Percentiles rank a stretch among this genome's conserved stretches.
These are phyloP conservation scores for Mycena polygramma DNA, from an alignment of 768 basidiomycete genomes.

Conservation along the genomic window DNA sequence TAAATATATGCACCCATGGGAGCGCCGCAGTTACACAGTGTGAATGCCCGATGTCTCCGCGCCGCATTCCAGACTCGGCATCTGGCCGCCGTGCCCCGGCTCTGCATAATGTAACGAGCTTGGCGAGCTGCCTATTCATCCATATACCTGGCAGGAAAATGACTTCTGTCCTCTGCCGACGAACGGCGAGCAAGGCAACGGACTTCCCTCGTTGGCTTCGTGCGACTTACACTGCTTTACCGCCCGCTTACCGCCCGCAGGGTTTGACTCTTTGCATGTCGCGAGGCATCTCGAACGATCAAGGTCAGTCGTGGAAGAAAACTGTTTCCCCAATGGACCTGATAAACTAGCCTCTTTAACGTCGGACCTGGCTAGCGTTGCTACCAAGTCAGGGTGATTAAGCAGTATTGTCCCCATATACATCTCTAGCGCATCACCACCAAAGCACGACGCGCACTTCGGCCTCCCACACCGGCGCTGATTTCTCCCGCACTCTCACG, in stretches of 20 bases:
- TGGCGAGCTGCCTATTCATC: not conserved
- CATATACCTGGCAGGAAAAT: not conserved
- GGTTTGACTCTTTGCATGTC: not conserved
- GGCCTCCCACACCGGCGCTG: constrained; percentile 14
- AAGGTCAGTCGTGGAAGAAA: not conserved
- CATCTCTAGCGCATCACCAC: not conserved
- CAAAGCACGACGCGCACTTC: not conserved
- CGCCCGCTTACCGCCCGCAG: not conserved
- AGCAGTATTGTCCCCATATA: not conserved
- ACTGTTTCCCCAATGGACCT: not conserved
- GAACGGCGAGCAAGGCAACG: not conserved
- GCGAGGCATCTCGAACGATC: not conserved
- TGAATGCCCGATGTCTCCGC: constrained; percentile 25
- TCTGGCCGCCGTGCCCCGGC: not conserved
- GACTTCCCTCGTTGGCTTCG: not conserved
- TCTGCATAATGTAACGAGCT: constrained; percentile 10
- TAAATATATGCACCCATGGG: constrained; percentile 27
- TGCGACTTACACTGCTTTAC: too few species aligned
- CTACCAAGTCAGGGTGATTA: too few species aligned
- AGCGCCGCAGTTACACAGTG: constrained; percentile 15
- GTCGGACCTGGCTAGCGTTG: too few species aligned
- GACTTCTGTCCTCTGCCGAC: not conserved
- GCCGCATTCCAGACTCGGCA: constrained; percentile 10
- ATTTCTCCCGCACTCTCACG: constrained; percentile 12
- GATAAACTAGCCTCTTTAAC: too few species aligned